Percentiles rank a stretch among this genome's conserved stretches.
Evolutionary conservation across 345 rosid species (phyloP).

Genomic region (Citrus mangshanensis): DNA sequence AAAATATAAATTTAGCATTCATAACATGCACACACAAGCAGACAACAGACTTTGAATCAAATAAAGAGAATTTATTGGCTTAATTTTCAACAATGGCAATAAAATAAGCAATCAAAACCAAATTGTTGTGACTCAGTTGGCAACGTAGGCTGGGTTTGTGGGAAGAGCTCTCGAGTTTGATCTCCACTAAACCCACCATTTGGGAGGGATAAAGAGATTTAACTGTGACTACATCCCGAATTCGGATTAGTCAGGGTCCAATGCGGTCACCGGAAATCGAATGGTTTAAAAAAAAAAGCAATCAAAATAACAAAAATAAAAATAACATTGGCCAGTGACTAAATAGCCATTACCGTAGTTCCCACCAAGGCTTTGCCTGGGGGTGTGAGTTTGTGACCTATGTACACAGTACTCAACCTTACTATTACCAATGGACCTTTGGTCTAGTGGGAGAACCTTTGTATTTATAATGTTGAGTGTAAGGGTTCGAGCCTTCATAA

Average conservation of each 20-base stretch:
- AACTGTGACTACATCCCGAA: accelerated
- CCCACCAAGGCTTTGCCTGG: too few species aligned
- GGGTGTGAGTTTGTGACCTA: too few species aligned
- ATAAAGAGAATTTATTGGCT: background rate
- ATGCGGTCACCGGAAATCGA: accelerated
- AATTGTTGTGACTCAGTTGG: too few species aligned
- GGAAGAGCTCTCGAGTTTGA: accelerated
- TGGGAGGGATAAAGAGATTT: accelerated
- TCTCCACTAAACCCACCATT: accelerated
- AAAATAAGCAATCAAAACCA: background rate
- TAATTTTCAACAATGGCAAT: background rate
- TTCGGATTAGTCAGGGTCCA: accelerated
- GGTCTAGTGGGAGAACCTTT: too few species aligned
- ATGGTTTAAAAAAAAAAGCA: background rate
- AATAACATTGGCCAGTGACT: background rate
- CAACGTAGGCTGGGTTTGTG: too few species aligned
- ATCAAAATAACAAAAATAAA: too few species aligned
- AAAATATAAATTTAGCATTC: background rate
- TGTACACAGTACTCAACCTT: background rate
- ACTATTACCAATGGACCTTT: too few species aligned
- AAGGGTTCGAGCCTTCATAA: too few species aligned
- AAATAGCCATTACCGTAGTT: background rate
- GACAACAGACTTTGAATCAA: background rate
- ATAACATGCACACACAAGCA: background rate
- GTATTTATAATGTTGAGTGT: too few species aligned